Conservation (phyloP, 2,329 filamentous ascomycete genomes). For the Colletotrichum sp. region DNA sequence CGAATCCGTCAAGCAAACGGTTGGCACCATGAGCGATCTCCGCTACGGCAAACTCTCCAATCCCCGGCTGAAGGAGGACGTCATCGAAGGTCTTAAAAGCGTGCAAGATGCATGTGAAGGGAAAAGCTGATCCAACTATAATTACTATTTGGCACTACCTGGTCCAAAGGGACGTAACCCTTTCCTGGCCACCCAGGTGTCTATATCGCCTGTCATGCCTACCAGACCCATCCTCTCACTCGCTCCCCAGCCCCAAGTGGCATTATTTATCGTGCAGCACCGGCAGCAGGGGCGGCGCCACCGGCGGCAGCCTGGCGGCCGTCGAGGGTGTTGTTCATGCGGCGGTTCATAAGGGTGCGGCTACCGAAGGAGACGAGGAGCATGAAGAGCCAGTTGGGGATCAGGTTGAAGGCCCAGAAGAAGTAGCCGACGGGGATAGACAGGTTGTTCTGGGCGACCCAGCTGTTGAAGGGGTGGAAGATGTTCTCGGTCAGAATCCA, state of each 20-base stretch:
- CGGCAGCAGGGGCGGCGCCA: background rate
- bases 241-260: background rate
- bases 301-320: background rate
- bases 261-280: background rate
- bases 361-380: conserved; percentile 75
- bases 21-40: conserved; percentile 80
- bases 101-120: conserved; percentile 68
- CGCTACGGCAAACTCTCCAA: conserved; percentile 79
- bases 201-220: background rate
- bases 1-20: conserved; percentile 65
- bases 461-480: conserved; percentile 80
- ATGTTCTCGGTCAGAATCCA: conserved; percentile 60
- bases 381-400: conserved; percentile 82
- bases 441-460: conserved; percentile 65
- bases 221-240: background rate
- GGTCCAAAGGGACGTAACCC: background rate
- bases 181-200: background rate
- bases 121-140: conserved; percentile 38
- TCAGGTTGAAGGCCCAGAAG: conserved; percentile 68
- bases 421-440: conserved; percentile 69
- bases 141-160: conserved; percentile 23
- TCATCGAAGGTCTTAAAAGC: conserved; percentile 68
- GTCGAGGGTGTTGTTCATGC: conserved; percentile 23
- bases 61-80: conserved; percentile 65
- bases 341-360: conserved; percentile 69